Base-by-base conservation (phyloP, 352 stramenopile genomes). In the Elongisporangium prolatum region DNA sequence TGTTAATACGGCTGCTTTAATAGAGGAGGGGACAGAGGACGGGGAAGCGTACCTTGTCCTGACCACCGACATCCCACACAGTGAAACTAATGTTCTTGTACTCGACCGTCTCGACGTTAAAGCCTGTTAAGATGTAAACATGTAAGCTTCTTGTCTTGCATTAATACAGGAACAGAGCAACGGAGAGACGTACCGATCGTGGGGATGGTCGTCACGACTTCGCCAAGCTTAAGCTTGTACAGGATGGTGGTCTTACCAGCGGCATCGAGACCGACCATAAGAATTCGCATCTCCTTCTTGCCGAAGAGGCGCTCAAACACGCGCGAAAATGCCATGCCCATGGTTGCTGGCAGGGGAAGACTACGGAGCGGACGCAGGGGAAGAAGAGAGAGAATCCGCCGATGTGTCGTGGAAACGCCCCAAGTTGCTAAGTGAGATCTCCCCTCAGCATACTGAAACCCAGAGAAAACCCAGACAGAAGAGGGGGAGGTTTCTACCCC, bases 31-130 rank as follows among this genome's bases (percentile, higher is more conserved):
- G n/a, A n/a, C n/a, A n/a, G n/a, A n/a, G n/a, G n/a, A n/a, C n/a
- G n/a, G n/a, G n/a, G n/a, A n/a, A n/a, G n/a, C n/a, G n/a, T n/a
- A n/a, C n/a, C n/a, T 98, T 98, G 80, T 98, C 93, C 82, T 99
- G 97, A 82, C 97, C 97, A 83, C 97, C 97, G 52, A 99, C 96
- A 84, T 99, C 97, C 97, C 96, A 99, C 58, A 99, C 95, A 62
- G 95, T 99, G 87, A 99, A 99, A 71, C 88, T 98, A 86, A 99
- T 98, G 86, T 99, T 99, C 85, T 99, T 99, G 91, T 99, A 99
- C 80, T 99, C 95, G 54, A 99, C 97, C 61, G 95, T 99, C 83
- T 99, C 97, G 49, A 99, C 97, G 76, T 99, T 99, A 84, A 99
- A 99, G 25, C 86, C 75, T 95, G 56, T 28, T 50, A 21, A 58